Conservation (phyloP, 257 asterid genomes). For the Nicotiana attenuata region DNA sequence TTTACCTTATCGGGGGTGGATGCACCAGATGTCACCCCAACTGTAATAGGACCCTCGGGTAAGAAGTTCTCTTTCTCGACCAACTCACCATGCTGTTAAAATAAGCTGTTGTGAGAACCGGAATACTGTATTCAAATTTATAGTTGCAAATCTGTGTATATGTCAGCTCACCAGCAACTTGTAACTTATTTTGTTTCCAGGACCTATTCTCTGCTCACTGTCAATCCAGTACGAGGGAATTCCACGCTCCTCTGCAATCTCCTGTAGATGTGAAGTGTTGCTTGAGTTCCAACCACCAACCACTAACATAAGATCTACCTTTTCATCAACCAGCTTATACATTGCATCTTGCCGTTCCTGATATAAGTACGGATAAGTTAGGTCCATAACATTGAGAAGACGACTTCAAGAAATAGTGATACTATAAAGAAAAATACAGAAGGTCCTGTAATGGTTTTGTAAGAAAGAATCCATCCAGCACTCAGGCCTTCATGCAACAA, state of each 20-base stretch:
- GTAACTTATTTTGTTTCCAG: slow-evolving; percentile 79
- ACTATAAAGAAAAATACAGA: background rate
- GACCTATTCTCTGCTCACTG: slow-evolving; percentile 80
- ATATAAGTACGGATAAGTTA: slow-evolving; percentile 6
- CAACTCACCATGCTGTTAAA: slow-evolving; percentile 88
- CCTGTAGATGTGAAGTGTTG: slow-evolving; percentile 97
- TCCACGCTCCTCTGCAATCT: slow-evolving; percentile 84
- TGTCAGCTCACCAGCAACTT: slow-evolving; percentile 64
- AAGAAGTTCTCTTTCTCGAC: slow-evolving; percentile 87
- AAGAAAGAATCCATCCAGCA: background rate
- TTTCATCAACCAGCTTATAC: slow-evolving; percentile 82
- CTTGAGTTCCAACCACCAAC: slow-evolving; percentile 99
- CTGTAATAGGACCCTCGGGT: slow-evolving; percentile 83
- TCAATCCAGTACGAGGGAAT: slow-evolving; percentile 98
- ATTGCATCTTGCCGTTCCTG: slow-evolving; percentile 99
- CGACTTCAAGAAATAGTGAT: background rate
- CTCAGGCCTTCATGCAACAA: background rate
- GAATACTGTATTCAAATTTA: background rate
- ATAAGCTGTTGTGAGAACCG: background rate
- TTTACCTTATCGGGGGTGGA: slow-evolving; percentile 98
- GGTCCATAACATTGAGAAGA: background rate
- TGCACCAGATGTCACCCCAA: slow-evolving; percentile 97
- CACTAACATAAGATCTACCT: slow-evolving; percentile 82
- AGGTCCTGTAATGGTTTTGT: background rate
- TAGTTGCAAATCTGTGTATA: background rate